phyloP scores from a whole-genome alignment of 306 rosid species.

The Dryas octopetala region DNA sequence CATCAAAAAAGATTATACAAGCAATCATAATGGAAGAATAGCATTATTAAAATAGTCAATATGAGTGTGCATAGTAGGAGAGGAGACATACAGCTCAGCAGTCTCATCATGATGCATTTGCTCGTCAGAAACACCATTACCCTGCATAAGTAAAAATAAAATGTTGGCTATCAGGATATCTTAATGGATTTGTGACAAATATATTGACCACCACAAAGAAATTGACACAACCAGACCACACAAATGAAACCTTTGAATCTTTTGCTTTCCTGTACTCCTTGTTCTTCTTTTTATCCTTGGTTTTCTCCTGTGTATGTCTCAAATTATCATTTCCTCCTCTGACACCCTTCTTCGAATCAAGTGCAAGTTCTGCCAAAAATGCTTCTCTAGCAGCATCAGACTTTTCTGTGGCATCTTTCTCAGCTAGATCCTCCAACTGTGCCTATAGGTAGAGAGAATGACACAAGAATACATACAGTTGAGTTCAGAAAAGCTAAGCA shows the following conservation, averaged over 20 bases:
- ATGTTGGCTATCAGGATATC: conserved; percentile 23
- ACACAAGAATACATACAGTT: conserved; percentile 18
- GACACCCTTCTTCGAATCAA: conserved; percentile 70
- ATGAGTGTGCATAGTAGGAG: conserved; percentile 11
- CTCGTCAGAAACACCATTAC: conserved; percentile 44
- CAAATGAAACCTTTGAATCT: conserved; percentile 68
- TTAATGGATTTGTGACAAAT: conserved; percentile 11
- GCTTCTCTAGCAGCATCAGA: conserved; percentile 98
- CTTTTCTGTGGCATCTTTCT: conserved; percentile 89
- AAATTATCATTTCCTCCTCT: conserved; percentile 71
- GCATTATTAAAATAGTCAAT: conserved; percentile 14
- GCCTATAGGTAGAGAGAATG: conserved; percentile 41
- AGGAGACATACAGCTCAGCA: conserved; percentile 45
- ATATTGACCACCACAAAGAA: conserved; percentile 24
- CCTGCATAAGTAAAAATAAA: conserved; percentile 45
- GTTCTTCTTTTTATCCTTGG: conserved; percentile 85
- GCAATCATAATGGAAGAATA: conserved; percentile 20
- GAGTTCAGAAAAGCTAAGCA: conserved; percentile 22
- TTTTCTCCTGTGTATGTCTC: conserved; percentile 63
- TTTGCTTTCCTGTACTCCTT: conserved; percentile 75
- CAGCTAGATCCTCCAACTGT: conserved; percentile 87
- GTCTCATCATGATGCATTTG: conserved; percentile 39
- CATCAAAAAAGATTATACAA: conserved; percentile 19
- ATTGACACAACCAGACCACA: conserved; percentile 33
- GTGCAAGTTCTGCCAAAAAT: conserved; percentile 93